Evolutionary conservation across 164 flowering plant species (phyloP).

Genomic region (Kalanchoe fedtschenkoi): DNA sequence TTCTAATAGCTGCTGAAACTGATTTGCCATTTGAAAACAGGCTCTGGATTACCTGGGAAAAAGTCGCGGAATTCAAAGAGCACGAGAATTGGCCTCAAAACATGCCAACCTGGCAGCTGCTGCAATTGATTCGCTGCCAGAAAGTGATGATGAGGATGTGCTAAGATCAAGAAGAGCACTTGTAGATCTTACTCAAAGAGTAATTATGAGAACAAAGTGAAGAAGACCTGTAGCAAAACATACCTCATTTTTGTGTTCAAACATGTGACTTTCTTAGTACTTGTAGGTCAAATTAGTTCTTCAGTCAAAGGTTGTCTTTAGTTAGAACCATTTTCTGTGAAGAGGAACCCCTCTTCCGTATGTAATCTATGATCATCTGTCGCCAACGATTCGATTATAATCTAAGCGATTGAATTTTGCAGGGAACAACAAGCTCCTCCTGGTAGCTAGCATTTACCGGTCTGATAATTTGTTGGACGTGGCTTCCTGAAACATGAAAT

Average conservation of each 20-base stretch:
- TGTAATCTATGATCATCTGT: too few relatives aligned
- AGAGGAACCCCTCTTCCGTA: not conserved
- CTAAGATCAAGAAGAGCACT: conserved; percentile 71
- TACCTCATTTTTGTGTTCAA: not conserved
- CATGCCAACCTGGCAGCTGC: conserved; percentile 75
- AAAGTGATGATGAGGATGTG: conserved; percentile 62
- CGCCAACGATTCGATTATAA: too few relatives aligned
- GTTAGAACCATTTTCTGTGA: not conserved
- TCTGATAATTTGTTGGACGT: too few relatives aligned
- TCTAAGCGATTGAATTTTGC: too few relatives aligned
- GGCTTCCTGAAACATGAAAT: too few relatives aligned
- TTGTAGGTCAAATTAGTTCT: not conserved
- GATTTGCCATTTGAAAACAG: conserved; percentile 20
- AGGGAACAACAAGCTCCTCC: too few relatives aligned
- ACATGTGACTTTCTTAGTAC: not conserved
- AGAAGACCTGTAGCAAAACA: too few relatives aligned
- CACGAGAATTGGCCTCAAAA: conserved; percentile 65
- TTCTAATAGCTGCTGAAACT: not conserved
- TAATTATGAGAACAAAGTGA: conserved; percentile 75
- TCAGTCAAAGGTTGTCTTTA: not conserved
- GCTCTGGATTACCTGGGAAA: conserved; percentile 79
- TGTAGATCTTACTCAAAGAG: conserved; percentile 60
- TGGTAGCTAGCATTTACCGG: too few relatives aligned
- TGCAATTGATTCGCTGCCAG: conserved; percentile 74
- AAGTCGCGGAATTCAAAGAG: conserved; percentile 68